These are phyloP conservation scores for Yarrowia sp. DNA, from an alignment of 805 yeast genomes.

Conservation along the genomic window DNA sequence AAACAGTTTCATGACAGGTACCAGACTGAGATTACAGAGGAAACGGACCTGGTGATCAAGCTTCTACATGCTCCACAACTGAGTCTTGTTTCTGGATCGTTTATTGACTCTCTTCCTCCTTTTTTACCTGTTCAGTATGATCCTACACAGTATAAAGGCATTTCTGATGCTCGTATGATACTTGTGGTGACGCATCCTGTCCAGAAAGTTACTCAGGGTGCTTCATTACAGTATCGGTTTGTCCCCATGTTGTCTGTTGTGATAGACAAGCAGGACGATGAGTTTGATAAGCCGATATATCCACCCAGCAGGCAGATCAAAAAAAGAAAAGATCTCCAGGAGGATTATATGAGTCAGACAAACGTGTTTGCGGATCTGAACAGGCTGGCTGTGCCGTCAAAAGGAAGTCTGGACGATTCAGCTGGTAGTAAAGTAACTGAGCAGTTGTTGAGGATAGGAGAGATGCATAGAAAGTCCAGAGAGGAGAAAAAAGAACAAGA, in stretches of 20 bases:
- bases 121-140: constrained; percentile 12
- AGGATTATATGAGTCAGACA: neutral
- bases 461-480: neutral
- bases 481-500: too few relatives aligned
- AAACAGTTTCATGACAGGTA: neutral
- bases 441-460: neutral
- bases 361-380: neutral
- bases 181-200: constrained; percentile 1
- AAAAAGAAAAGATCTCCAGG: constrained; percentile 10
- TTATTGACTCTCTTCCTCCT: constrained; percentile 12
- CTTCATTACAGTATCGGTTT: neutral
- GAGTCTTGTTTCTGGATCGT: neutral
- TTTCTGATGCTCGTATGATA: constrained; percentile 20
- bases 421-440: neutral
- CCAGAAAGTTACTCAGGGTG: constrained; percentile 9
- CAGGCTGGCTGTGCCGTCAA: constrained; percentile 1
- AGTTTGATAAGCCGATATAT: neutral
- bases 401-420: constrained; percentile 10
- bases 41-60: constrained; percentile 12
- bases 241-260: constrained; percentile 14
- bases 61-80: neutral
- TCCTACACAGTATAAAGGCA: constrained; percentile 4
- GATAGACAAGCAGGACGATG: neutral
- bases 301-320: neutral
- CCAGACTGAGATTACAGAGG: constrained; percentile 2